Evolutionary conservation across 805 yeast species (phyloP).

Genomic region (Metschnikowia gelsemii): DNA sequence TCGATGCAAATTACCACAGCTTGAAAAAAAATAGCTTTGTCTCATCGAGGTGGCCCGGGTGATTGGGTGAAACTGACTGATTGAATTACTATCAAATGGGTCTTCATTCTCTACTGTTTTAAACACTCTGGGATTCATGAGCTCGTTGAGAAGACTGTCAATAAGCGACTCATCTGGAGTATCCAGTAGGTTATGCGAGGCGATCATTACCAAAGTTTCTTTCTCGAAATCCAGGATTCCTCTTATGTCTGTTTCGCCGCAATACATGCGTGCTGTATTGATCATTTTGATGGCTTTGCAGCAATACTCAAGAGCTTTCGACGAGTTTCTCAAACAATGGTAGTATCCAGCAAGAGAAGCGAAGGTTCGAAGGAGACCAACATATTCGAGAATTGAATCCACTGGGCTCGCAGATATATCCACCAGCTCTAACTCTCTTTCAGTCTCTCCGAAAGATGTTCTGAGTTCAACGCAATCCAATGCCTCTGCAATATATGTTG

Average conservation of each 20-base stretch:
- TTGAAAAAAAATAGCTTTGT: constrained; percentile 12
- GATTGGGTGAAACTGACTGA: background rate
- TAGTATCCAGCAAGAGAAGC: constrained; percentile 8
- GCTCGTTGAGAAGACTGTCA: constrained; percentile 11
- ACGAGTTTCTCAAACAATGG: constrained; percentile 1
- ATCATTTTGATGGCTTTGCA: constrained; percentile 1
- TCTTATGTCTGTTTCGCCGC: background rate
- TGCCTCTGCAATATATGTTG: background rate
- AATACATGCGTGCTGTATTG: background rate
- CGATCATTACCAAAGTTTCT: constrained; percentile 13
- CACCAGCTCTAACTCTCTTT: background rate
- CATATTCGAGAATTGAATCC: background rate
- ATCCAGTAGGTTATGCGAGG: constrained; percentile 6
- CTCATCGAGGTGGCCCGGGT: constrained; percentile 7
- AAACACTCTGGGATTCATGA: constrained; percentile 6
- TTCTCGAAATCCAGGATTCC: constrained; percentile 16
- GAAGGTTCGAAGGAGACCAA: background rate
- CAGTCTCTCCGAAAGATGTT: background rate
- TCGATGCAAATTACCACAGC: constrained; percentile 16
- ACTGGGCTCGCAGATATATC: background rate
- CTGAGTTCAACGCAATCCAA: background rate
- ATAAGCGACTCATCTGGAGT: constrained; percentile 3
- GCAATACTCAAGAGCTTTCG: constrained; percentile 4
- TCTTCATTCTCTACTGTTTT: background rate
- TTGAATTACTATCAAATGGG: background rate